phyloP scores from a whole-genome alignment of 768 basidiomycete species.

The Pleurotus cornucopiae region DNA sequence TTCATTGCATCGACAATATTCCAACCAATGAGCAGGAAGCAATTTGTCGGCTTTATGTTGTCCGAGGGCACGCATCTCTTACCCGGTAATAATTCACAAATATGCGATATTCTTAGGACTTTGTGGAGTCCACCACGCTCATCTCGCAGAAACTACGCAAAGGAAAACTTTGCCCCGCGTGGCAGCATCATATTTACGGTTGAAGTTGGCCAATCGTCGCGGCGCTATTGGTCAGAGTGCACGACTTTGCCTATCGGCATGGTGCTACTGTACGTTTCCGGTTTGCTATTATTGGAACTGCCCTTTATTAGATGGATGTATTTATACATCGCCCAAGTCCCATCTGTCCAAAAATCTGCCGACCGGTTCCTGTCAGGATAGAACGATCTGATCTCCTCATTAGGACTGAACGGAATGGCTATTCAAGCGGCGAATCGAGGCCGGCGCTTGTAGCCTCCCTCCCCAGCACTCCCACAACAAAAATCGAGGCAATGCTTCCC shows the following conservation, averaged over 20 bases:
- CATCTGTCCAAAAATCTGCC: background rate
- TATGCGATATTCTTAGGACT: background rate
- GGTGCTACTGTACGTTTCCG: background rate
- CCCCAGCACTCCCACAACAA: too few species aligned
- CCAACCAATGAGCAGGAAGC: too few species aligned
- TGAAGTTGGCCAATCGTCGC: background rate
- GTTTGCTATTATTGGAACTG: background rate
- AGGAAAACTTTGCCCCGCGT: too few species aligned
- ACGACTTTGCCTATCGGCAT: background rate
- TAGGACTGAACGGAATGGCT: background rate
- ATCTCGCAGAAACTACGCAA: background rate
- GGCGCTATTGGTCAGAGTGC: too few species aligned
- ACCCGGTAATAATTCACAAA: background rate
- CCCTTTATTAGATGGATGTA: conserved; percentile 1
- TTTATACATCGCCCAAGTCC: background rate
- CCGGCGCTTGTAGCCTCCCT: background rate
- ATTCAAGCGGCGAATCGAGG: background rate
- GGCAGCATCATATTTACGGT: too few species aligned
- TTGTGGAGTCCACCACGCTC: background rate
- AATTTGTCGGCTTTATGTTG: background rate
- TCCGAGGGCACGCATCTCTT: background rate
- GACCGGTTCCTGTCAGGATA: background rate
- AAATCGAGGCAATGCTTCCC: too few species aligned
- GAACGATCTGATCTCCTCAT: background rate
- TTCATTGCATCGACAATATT: background rate